Evolutionary conservation across 345 rosid species (phyloP), one percentile per base, ranked within the genome.

Genomic region (Carallia brachiata): DNA sequence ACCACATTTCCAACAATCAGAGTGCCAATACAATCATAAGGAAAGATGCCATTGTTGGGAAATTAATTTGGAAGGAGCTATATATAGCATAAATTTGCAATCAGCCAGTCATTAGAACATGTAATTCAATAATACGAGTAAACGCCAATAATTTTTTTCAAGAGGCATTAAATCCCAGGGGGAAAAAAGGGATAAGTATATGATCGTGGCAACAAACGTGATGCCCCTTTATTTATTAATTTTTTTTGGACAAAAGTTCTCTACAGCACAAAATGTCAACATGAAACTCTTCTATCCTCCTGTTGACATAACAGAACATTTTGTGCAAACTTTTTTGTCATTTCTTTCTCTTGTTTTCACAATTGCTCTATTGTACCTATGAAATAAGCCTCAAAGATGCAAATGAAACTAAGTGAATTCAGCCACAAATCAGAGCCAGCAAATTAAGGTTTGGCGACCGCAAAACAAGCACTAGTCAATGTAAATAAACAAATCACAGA

Each of bases 401-500:
- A 60, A 60, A 17, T 52, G 34, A 12, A 19, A 36, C 39, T 36
- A 19, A 36, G 23, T n/a, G 50, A 10, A 48, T 48, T 32, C 10
- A 69, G 31, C 50, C 53, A 19, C 7, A 40, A 63, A 63, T 30
- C 18, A 23, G 1, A 5, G 36, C 9, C 12, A 40, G 6, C 7
- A 27, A 65, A 48, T 34, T 39, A 44, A 44, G 52, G 44, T 17
- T 30, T 17, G 27, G 60, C 36, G 8, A 8, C 23, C 60, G 37
- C 36, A 27, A 12, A 23, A 37, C 4, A 55, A 56, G 44, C 16
- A 34, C 27, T 5, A 8, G 40, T 40, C 28, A 64, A 44, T 54
- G 65, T 36, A 50, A 17, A 70, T 17, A 63, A 52, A 69, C 32
- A 48, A 50, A 50, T 62, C 15, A 69, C 27, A 4, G 27, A 36